Evolutionary conservation across 441 rosid genomes (phyloP).

Genomic region (Arabidopsis hybrid): DNA sequence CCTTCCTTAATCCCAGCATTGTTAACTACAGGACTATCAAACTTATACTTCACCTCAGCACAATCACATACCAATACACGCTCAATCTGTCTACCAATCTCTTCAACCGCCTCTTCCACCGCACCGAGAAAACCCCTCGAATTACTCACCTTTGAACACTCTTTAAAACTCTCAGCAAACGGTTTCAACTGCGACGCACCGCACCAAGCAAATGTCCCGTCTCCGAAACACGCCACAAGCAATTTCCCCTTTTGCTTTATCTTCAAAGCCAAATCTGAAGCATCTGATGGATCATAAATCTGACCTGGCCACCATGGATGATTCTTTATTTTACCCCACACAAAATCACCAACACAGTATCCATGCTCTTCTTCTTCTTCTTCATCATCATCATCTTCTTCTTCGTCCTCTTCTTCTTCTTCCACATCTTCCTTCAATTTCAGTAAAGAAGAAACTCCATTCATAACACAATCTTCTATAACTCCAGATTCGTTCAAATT

Average conservation of each 20-base stretch:
- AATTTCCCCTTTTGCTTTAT: slow-evolving; percentile 57
- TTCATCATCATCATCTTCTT: slow-evolving; percentile 43
- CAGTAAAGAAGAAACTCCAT: slow-evolving; percentile 68
- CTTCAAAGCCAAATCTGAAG: slow-evolving; percentile 76
- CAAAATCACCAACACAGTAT: slow-evolving; percentile 82
- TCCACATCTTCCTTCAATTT: slow-evolving; percentile 31
- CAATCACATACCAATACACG: slow-evolving; percentile 41
- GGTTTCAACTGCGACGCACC: slow-evolving; percentile 80
- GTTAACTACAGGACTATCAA: slow-evolving; percentile 50
- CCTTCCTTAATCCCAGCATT: slow-evolving; percentile 84
- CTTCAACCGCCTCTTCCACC: slow-evolving; percentile 63
- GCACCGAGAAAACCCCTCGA: slow-evolving; percentile 64
- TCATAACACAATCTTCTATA: slow-evolving; percentile 67
- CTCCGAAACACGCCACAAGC: slow-evolving; percentile 92
- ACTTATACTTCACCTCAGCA: slow-evolving; percentile 35
- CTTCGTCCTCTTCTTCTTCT: background rate
- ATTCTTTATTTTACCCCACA: slow-evolving; percentile 92
- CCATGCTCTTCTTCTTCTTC: slow-evolving; percentile 51
- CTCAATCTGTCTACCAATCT: slow-evolving; percentile 72
- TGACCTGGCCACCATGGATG: slow-evolving; percentile 99
- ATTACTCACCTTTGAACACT: slow-evolving; percentile 62
- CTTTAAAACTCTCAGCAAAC: slow-evolving; percentile 71
- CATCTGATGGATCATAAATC: slow-evolving; percentile 73
- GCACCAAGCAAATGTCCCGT: slow-evolving; percentile 93
- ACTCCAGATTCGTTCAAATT: slow-evolving; percentile 24